Evolutionary conservation across 768 basidiomycete genomes (phyloP), one percentile per base, ranked within the genome.

Genomic region (Tylopilus cervinicoccineus): DNA sequence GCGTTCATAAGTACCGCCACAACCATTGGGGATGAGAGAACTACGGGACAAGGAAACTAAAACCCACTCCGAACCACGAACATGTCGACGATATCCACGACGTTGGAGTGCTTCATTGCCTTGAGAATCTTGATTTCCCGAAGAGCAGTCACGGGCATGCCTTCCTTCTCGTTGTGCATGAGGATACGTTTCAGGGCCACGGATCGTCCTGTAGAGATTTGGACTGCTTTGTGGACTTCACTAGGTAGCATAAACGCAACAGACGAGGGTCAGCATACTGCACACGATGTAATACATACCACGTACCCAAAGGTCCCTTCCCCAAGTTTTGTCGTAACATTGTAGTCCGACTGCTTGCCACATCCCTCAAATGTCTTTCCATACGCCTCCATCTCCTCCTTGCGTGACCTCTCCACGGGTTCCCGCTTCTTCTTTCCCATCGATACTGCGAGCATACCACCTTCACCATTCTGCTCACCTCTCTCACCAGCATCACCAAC

Each of bases 71-170:
- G 74, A 36, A 88, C 84, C 46, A 94, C 84, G 51, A 97, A 92
- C 84, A 98, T 95, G 64, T 96, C 93, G 49, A 91, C 64, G 39
- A 97, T 83, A 38, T 92, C 77, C 10, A 99, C 84, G 41, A 98
- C 81, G 57, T 86, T 87, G 0, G 84, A 77, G 59, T 99, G 95
- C 34, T 81, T 79, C 51, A 99, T 75, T 5, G 84, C 81, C 66
- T 97, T 98, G 53, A 99, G 74, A 48, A 97, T 93, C 65, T 94
- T 94, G 70, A 98, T 97, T 70, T 99, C 96, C 11, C 96, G 84
- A 9, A 97, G 74, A 10, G 96, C 94, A 8, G 96, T 97, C 19
- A 97, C 90, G 1, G 95, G 93, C 77, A 98, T 92, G 46, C 95
- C 95, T 67, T 96, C 95, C 58, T 90, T 88, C 68, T 94, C 91